phyloP scores from a whole-genome alignment of 2,329 filamentous ascomycete species.

The Cryphonectria radicalis region DNA sequence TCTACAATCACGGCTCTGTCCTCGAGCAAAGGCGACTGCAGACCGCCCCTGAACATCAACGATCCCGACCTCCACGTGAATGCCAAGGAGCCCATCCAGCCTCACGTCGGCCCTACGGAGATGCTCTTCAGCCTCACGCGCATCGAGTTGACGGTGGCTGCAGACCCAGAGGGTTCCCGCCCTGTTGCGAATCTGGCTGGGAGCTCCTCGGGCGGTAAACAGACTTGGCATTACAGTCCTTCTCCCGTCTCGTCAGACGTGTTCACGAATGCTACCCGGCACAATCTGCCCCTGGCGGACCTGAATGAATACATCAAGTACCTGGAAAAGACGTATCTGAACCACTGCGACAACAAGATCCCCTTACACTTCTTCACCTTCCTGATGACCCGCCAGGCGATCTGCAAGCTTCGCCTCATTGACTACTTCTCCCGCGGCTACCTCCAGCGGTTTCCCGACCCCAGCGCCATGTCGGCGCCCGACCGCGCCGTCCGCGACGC shows the following conservation, averaged over 20 bases:
- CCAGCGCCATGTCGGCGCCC: conserved; percentile 42
- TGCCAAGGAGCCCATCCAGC: conserved; percentile 56
- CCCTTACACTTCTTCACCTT: conserved; percentile 63
- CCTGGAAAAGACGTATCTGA: conserved; percentile 60
- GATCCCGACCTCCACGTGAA: conserved; percentile 63
- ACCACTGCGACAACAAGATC: conserved; percentile 60
- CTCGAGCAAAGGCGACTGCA: conserved; percentile 56
- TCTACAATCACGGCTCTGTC: conserved; percentile 60
- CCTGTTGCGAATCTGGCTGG: conserved; percentile 21
- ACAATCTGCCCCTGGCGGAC: conserved; percentile 53
- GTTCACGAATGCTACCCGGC: conserved; percentile 53
- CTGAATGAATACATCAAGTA: conserved; percentile 58
- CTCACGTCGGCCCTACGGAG: conserved; percentile 58
- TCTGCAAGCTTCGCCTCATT: conserved; percentile 61
- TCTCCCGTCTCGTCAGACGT: conserved; percentile 48
- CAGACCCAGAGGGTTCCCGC: conserved; percentile 48
- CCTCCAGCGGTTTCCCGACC: conserved; percentile 39
- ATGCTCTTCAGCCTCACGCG: conserved; percentile 63
- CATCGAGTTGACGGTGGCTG: conserved; percentile 60
- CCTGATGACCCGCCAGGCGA: conserved; percentile 58
- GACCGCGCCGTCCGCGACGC: conserved; percentile 50
- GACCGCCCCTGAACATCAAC: conserved; percentile 64
- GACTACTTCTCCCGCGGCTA: conserved; percentile 55
- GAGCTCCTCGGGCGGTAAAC: conserved; percentile 15
- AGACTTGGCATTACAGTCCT: conserved; percentile 39